Conservation (phyloP, 768 basidiomycete genomes). For the Pholiota conissans region DNA sequence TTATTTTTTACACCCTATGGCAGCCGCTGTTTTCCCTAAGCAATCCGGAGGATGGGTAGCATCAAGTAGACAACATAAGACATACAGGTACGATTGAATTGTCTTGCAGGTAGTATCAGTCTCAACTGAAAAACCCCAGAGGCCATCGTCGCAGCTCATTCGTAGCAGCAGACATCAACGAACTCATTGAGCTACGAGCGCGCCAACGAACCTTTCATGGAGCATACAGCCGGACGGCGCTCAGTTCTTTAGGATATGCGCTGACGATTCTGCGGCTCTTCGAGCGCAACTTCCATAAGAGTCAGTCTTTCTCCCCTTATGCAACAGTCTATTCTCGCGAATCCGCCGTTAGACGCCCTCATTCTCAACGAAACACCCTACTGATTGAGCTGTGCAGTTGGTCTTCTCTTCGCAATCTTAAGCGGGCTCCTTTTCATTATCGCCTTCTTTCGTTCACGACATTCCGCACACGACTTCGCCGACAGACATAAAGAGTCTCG, state of each 20-base stretch:
- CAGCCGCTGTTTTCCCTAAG: too few relatives aligned
- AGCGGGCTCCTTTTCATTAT: constrained; percentile 58
- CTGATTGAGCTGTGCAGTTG: too few relatives aligned
- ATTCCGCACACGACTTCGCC: constrained; percentile 76
- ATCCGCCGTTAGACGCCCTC: too few relatives aligned
- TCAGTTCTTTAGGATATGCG: constrained; percentile 73
- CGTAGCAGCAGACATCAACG: constrained; percentile 49
- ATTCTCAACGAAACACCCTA: too few relatives aligned
- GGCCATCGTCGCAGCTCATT: constrained; percentile 48
- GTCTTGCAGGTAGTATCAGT: too few relatives aligned
- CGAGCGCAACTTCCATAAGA: constrained; percentile 68
- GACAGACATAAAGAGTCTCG: constrained; percentile 47
- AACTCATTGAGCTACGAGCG: constrained; percentile 77
- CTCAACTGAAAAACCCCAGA: too few relatives aligned
- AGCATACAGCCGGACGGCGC: constrained; percentile 75
- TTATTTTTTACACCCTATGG: too few relatives aligned
- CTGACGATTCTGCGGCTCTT: constrained; percentile 78
- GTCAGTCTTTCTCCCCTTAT: constrained; percentile 39
- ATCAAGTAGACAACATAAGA: too few relatives aligned
- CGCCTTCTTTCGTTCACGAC: constrained; percentile 60
- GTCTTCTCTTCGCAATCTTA: constrained; percentile 64
- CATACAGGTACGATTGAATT: too few relatives aligned
- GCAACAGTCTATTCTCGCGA: constrained; percentile 1
- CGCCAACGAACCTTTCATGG: constrained; percentile 83
- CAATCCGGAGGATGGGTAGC: too few relatives aligned